phyloP scores from a whole-genome alignment of 371 early-diverging fungal genomes.

The Actinomucor elegans region DNA sequence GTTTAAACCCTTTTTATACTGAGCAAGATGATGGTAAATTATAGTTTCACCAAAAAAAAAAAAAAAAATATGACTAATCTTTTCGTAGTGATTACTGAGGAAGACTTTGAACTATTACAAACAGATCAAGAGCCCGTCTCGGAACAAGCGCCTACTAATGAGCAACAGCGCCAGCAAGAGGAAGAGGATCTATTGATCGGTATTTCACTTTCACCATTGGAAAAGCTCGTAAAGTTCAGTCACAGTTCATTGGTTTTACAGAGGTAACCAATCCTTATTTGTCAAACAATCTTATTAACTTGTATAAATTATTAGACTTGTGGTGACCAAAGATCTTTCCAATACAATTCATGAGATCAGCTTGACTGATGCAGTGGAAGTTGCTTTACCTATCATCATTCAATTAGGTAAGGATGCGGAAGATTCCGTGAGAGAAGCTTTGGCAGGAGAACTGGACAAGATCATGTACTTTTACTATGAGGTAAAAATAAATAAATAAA shows the following conservation, averaged over 20 bases:
- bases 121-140: no score
- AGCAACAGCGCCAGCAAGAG: conserved; percentile 4
- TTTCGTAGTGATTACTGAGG: not conserved
- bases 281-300: not conserved
- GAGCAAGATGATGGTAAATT: not conserved
- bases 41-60: not conserved
- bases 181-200: conserved; percentile 17
- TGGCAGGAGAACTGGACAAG: conserved; percentile 34
- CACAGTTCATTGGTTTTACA: conserved; percentile 28
- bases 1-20: not conserved
- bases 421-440: conserved; percentile 33
- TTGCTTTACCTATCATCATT: conserved; percentile 33
- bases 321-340: conserved; percentile 12
- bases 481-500: conserved; percentile 14
- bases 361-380: conserved; percentile 28
- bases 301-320: no score
- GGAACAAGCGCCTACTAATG: not conserved
- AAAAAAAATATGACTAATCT: not conserved
- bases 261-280: conserved; percentile 14
- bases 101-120: no score
- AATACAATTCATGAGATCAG: conserved; percentile 20
- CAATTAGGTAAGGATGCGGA: conserved; percentile 37
- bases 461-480: conserved; percentile 36
- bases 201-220: conserved; percentile 22
- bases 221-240: conserved; percentile 24